A percentile compares a stretch with the other conserved stretches of the same genome.
Conservation (phyloP, 106 monocot genomes). For the Allium sativum region DNA sequence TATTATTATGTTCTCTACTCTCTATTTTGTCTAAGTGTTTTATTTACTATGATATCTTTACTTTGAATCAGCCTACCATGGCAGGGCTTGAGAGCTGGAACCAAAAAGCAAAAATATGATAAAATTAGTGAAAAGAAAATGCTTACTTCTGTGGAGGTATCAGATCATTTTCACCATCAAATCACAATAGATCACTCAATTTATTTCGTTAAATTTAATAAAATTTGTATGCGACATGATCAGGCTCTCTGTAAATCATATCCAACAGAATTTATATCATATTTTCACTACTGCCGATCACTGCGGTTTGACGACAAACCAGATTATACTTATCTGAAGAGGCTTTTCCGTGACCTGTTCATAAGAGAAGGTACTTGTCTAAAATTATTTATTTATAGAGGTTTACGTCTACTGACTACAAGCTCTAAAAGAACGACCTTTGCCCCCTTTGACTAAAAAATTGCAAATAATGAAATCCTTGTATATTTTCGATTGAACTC, state of each 20-base stretch:
- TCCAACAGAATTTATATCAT: slow-evolving; percentile 50
- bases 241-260: slow-evolving; percentile 33
- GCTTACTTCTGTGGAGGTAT: background rate
- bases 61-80: background rate
- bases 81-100: background rate
- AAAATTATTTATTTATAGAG: too few species aligned
- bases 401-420: too few species aligned
- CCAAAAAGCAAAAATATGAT: slow-evolving; percentile 1
- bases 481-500: too few species aligned
- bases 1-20: too few species aligned
- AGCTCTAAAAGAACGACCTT: too few species aligned
- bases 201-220: background rate
- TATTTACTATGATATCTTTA: background rate
- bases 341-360: slow-evolving; percentile 54
- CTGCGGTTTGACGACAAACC: slow-evolving; percentile 35
- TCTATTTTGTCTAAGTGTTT: too few species aligned
- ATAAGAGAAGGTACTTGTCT: slow-evolving; percentile 38
- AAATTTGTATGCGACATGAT: background rate
- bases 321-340: slow-evolving; percentile 52
- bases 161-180: background rate
- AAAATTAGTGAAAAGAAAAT: background rate
- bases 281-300: slow-evolving; percentile 39
- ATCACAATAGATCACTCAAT: background rate
- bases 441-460: too few species aligned
- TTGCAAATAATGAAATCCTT: too few species aligned